Evolutionary conservation across 148 eudicot genomes (phyloP), one percentile per base, ranked within the genome.

Genomic region (Camellia granthamiana): DNA sequence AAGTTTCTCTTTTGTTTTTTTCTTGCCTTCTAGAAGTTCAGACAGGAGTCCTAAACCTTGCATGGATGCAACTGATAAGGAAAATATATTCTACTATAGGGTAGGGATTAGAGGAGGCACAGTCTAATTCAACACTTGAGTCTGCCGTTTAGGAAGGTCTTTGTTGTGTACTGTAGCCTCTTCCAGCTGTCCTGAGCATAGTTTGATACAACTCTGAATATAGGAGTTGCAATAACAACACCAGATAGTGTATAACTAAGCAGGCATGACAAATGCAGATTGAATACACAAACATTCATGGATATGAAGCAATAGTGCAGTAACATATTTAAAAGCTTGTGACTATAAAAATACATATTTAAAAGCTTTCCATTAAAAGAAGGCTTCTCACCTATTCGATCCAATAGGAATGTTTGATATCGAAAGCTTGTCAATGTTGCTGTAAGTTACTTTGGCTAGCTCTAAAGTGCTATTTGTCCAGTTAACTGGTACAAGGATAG

Each of bases 381-480:
- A 3, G 52, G 5, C 52, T 66, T 62, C 89, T 69, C 44, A 94
- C 99, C 95, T 94, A 61, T 76, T 83, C 63, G 99, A 94, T 61
- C 71, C 79, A 49, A 76, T 86, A 4, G 91, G 97, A 81, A 96
- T 76, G 82, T 96, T 96, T 66, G 97, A 91, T 79, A 96, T 88
- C n/a, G 99, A 94, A 75, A 96, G 90, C 90, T 89, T 91, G 87
- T 96, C 99, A 74, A 96, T 90, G 70, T 76, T 18, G 77, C 90
- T 92, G 89, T 69, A 92, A 69, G 81, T 83, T 72, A 85, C 85
- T 68, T 87, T 81, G 74, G 86, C 30, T 66, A 52, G 0, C 46
- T 68, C 81, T 72, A 94, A 75, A 18, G 95, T 88, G 87, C 81
- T 76, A 81, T 92, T 96, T 83, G 98, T 94, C 81, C 77, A 92